Base-by-base conservation (phyloP, 1,284 basidiomycete genomes). In the Naganishia cerealis region DNA sequence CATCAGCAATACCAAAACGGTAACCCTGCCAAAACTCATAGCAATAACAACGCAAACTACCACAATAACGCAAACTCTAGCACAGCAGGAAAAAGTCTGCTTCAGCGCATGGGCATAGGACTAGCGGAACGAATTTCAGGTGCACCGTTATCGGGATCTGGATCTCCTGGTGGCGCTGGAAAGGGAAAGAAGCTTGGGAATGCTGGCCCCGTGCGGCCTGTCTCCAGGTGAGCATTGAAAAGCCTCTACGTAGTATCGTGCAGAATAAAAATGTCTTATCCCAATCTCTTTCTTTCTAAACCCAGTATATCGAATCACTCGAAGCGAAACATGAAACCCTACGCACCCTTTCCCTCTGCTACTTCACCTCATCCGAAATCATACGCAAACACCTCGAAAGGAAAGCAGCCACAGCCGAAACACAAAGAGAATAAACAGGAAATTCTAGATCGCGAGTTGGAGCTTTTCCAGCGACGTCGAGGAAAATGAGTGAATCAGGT, bases 41-140 rank as follows among this genome's bases (percentile, higher is more conserved):
- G 1, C 24, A 53, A 56, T 10, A 57, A 40, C 26, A 66, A 50
- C 38, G 53, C 29, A 7, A 55, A 65, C 26, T 43, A 65, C 39
- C 43, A 57, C 40, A 66, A 66, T 39, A 63, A 63, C 24, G 38
- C 61, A 40, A 53, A 39, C 24, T 39, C 61, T 8, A 40, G 18
- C 7, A 63, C 61, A 7, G 29, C 61, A 21, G 61, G 61, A 16
- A 66, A 66, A 26, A 66, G 54, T 36, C 42, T 66, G n/a, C 46
- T 66, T 40, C 53, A 57, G n/a, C 63, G 63, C 16, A 66, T 66
- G 63, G 56, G 56, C 16, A 63, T 63, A 10, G 50, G 50, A n/a
- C 29, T 63, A 16, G 61, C 50, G 18, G 61, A 63, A 38, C 38
- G 61, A 13, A 63, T 63, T 54, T 63, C 61, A 15, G 50, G 61